Conservation (phyloP, 768 basidiomycete species). For the Amanita pseudoporphyria region DNA sequence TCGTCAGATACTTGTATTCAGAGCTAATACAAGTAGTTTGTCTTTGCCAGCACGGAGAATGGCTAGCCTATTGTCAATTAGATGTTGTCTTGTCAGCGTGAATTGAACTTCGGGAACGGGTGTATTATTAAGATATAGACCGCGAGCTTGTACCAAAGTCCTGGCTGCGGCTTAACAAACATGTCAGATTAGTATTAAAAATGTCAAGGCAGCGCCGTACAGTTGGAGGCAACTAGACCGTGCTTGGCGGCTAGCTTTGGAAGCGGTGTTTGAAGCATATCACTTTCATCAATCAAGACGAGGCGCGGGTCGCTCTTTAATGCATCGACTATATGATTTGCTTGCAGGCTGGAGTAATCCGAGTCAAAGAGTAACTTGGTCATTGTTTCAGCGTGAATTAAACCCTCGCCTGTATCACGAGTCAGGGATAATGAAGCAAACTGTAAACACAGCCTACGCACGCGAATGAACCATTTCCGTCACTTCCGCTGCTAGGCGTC, state of each 20-base stretch:
- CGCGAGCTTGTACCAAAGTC: slow-evolving; percentile 50
- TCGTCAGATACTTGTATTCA: slow-evolving; percentile 5
- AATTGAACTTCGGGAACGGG: slow-evolving; percentile 41
- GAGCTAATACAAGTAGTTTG: slow-evolving; percentile 48
- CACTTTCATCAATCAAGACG: slow-evolving; percentile 34
- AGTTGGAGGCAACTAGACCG: slow-evolving; percentile 51
- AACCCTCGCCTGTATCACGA: slow-evolving; percentile 25
- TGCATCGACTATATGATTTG: slow-evolving; percentile 48
- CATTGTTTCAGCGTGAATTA: slow-evolving; percentile 30
- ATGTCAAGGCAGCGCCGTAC: slow-evolving; percentile 29
- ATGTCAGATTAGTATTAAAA: slow-evolving; percentile 1
- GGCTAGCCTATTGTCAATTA: slow-evolving; percentile 53
- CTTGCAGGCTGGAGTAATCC: slow-evolving; percentile 35
- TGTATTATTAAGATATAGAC: slow-evolving; percentile 63
- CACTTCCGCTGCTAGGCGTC: slow-evolving; percentile 41
- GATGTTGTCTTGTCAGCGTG: slow-evolving; percentile 30
- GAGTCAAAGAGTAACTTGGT: slow-evolving; percentile 36
- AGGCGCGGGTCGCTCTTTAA: slow-evolving; percentile 62
- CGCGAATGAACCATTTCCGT: slow-evolving; percentile 41
- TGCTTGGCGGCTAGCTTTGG: slow-evolving; percentile 52
- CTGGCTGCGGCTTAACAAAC: slow-evolving; percentile 47
- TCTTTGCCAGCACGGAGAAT: slow-evolving; percentile 72
- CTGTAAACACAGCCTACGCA: slow-evolving; percentile 11
- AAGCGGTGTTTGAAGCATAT: slow-evolving; percentile 45
- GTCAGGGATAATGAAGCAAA: slow-evolving; percentile 6